Conservation (phyloP, 75 land plant genomes). For the Selaginella moellendorffii region DNA sequence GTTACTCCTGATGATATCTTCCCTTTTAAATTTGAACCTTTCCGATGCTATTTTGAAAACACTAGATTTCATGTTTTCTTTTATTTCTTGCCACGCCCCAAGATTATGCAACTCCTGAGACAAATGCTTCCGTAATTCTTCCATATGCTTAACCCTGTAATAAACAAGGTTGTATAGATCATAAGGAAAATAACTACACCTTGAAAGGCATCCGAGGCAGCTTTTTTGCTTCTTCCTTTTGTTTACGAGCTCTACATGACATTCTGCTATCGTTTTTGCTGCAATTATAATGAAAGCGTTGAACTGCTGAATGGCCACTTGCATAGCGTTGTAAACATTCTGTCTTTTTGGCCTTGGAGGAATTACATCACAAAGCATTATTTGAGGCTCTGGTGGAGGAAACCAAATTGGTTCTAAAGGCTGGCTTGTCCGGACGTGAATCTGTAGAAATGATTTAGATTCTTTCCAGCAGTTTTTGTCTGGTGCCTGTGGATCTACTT, state of each 20-base stretch:
- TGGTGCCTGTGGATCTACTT: background rate
- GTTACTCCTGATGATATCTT: slow-evolving; percentile 9
- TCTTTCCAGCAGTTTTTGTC: slow-evolving; percentile 11
- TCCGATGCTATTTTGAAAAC: slow-evolving; percentile 18
- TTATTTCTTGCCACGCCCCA: slow-evolving; percentile 25
- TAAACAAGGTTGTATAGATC: background rate
- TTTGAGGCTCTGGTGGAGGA: slow-evolving; percentile 21
- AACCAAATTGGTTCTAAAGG: slow-evolving; percentile 23
- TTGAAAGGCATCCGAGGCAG: background rate
- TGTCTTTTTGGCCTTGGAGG: slow-evolving; percentile 15
- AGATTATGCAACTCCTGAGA: slow-evolving; percentile 15
- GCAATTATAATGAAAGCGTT: slow-evolving; percentile 15
- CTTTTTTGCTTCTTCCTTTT: background rate
- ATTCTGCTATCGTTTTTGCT: slow-evolving; percentile 2
- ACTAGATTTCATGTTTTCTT: slow-evolving; percentile 25
- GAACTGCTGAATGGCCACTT: slow-evolving; percentile 19
- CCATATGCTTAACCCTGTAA: slow-evolving; percentile 20
- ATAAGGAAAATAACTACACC: too few relatives aligned
- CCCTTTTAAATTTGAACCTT: slow-evolving; percentile 15
- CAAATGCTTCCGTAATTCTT: slow-evolving; percentile 15
- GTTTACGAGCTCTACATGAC: background rate
- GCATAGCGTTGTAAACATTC: slow-evolving; percentile 10
- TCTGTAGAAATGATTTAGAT: slow-evolving; percentile 1
- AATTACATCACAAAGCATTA: slow-evolving; percentile 16
- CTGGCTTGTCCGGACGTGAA: slow-evolving; percentile 15